Base-by-base conservation (phyloP, 2,329 filamentous ascomycete species). In the Penicillium sp. region DNA sequence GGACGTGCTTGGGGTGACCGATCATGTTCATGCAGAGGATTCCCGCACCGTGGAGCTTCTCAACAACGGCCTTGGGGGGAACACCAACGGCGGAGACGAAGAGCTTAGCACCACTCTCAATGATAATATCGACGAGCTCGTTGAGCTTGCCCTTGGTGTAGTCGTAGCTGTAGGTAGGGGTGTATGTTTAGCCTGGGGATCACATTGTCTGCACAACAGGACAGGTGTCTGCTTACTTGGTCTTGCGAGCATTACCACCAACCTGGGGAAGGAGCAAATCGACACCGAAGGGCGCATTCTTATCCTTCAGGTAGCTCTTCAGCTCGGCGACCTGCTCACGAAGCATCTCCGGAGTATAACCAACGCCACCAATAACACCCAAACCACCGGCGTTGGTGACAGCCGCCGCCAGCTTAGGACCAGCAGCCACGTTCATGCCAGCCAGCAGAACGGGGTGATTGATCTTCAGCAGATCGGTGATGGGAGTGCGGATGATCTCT, bases 21-120 rank as follows among this genome's bases (percentile, higher is more conserved):
- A 99, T 93, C 95, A 99, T 99, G 89, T 99, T 99, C 95, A 98
- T 98, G 85, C 96, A 97, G 69, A 96, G 85, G 70, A 99, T 86
- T 69, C 93, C 93, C 73, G 87, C 82, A 75, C 87, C 86, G 86
- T 99, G 95, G 51, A 99, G 88, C 76, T 87, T 90, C 68, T 98
- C 93, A 73, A 99, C 93, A 61, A 97, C 89, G 70, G 85, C 82
- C 80, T 91, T 92, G 68, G 95, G 92, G 46, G 95, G 93, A 28
- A 98, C 90, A 73, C 95, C 95, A 76, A 99, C 93, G 72, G 95
- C 95, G 55, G 92, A 97, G 71, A 99, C 95, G 82, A 99, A 99
- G 62, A 99, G 87, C 79, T 88, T 93, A 63, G 93, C 91, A 68
- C 92, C 92, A 58, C 89, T 92, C 74, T 96, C 89, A 81, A 99